Evolutionary conservation across 148 eudicot genomes (phyloP).

Genomic region (Rhododendron ovatum): DNA sequence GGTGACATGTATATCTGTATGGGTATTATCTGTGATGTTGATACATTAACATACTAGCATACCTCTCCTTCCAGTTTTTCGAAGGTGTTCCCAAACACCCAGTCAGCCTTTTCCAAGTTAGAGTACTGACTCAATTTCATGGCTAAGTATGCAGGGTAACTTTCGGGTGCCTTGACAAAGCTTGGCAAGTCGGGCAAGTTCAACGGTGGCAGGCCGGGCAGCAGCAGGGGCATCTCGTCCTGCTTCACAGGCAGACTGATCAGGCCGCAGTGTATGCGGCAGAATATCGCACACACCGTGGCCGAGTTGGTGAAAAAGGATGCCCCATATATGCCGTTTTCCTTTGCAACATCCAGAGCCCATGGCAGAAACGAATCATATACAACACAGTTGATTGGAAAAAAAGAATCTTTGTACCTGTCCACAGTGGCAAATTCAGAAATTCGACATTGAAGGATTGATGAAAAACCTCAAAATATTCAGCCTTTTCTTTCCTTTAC

Average conservation of each 20-base stretch:
- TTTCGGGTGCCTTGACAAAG: constrained; percentile 44
- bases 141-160: constrained; percentile 58
- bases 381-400: constrained; percentile 44
- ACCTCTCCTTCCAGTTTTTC: constrained; percentile 54
- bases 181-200: constrained; percentile 30
- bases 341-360: constrained; percentile 67
- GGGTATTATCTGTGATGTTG: too few species aligned
- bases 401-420: constrained; percentile 12
- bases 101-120: constrained; percentile 47
- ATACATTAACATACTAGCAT: neutral
- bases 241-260: constrained; percentile 29
- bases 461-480: neutral
- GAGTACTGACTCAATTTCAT: constrained; percentile 56
- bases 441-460: neutral
- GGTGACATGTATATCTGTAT: too few species aligned
- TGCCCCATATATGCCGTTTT: constrained; percentile 38
- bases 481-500: too few species aligned
- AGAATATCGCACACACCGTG: constrained; percentile 37
- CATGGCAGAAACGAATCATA: constrained; percentile 64
- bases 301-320: constrained; percentile 64
- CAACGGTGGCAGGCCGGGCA: constrained; percentile 42
- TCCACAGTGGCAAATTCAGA: neutral
- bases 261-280: constrained; percentile 32
- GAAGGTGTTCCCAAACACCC: constrained; percentile 49
- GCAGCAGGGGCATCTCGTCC: constrained; percentile 22